These are phyloP conservation scores for Stromatinia cepivora DNA, from an alignment of 2,329 filamentous ascomycete species.

Conservation along the genomic window DNA sequence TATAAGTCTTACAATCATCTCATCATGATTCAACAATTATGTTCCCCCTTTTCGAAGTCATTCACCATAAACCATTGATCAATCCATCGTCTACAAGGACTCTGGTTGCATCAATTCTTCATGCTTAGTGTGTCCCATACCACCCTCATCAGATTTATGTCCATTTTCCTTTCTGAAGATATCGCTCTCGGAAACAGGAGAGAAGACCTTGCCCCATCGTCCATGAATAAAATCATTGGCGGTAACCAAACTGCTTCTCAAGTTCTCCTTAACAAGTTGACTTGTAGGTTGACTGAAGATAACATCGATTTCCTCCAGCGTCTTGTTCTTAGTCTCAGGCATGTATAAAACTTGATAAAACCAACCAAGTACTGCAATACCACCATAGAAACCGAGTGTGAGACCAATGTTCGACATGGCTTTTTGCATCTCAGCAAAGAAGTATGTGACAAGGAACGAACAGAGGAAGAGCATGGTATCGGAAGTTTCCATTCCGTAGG, in stretches of 20 bases:
- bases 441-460: constrained; percentile 74
- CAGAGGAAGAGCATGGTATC: constrained; percentile 68
- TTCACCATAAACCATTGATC: not conserved
- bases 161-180: constrained; percentile 37
- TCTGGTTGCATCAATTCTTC: constrained; percentile 28
- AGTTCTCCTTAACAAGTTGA: constrained; percentile 62
- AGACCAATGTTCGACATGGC: constrained; percentile 67
- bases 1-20: constrained; percentile 6
- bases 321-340: constrained; percentile 68
- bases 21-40: not conserved
- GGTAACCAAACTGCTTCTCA: constrained; percentile 41
- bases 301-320: constrained; percentile 70
- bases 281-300: constrained; percentile 64
- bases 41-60: not conserved
- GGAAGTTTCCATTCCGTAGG: constrained; percentile 72
- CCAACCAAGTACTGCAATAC: constrained; percentile 69
- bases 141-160: constrained; percentile 28
- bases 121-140: constrained; percentile 27
- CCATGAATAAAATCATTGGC: constrained; percentile 34
- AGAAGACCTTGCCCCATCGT: constrained; percentile 39
- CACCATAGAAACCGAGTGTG: constrained; percentile 70
- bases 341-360: constrained; percentile 74
- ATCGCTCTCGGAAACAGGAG: constrained; percentile 36
- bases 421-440: constrained; percentile 68
- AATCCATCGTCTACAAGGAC: not conserved